Evolutionary conservation across 257 asterid genomes (phyloP), one percentile per base, ranked within the genome.

Genomic region (Paraleonurus japonicus): DNA sequence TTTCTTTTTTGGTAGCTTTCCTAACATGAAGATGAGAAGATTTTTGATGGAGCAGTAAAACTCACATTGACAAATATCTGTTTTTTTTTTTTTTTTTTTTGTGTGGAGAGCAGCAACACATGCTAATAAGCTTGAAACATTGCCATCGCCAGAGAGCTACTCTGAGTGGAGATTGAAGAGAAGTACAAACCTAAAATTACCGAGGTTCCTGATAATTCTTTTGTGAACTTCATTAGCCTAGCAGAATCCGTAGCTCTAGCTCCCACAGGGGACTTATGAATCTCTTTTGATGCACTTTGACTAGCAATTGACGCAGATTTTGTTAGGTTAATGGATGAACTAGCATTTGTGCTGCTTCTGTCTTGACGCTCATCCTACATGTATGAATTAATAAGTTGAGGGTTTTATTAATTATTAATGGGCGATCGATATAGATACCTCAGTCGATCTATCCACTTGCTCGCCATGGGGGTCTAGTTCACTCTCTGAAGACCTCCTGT

Each of bases 211-310:
- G 96, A 88, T 65, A 95, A 82, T 77, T 88, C 98, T 82, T 89
- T 95, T 20, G 94, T 84, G 81, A 95, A 95, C 78, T 95, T 95
- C 88, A 79, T 88, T 32, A 92, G 80, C 86, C 99, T 89, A 10
- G 97, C 98, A 62, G 99, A 95, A 74, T 92, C 99, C 27, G 97
- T 89, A 71, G 99, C 90, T 82, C 96, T 86, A 57, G 95, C 97
- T 75, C 96, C 98, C 81, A 89, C 27, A 17, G 85, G n/a, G 53
- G 88, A 45, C 76, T 86, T 89, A 17, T 82, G 85, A 53, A 82
- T 77, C 79, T 86, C 96, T 69, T 83, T 81, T 64, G 88, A 72
- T n/a, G 81, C 58, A 70, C 59, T 83, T 78, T 92, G 87, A 71
- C 80, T 58, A 61, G 66, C 75, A 70, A 76, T 59, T 19, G 82